Conservation (phyloP, 108 stramenopile species). For the Nitzschia putrida region DNA sequence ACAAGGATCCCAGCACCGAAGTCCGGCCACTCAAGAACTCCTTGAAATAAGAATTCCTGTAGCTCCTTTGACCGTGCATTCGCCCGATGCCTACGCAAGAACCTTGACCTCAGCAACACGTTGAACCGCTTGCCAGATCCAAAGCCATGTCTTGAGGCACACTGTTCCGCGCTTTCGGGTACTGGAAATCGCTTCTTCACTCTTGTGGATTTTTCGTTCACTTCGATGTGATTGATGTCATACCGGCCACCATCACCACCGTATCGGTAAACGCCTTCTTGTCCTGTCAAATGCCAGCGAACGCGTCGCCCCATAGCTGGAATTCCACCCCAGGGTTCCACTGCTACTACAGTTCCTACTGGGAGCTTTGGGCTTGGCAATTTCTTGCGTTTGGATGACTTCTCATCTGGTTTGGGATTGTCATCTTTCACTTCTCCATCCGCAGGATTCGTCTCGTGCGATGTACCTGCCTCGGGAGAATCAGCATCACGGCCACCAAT, state of each 20-base stretch:
- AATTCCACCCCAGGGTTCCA: conserved; percentile 78
- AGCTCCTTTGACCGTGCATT: conserved; percentile 6
- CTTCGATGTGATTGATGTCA: conserved; percentile 82
- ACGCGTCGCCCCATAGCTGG: conserved; percentile 73
- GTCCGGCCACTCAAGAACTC: conserved; percentile 85
- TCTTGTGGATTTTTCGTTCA: conserved; percentile 72
- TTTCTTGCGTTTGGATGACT: conserved; percentile 63
- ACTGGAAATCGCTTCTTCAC: conserved; percentile 68
- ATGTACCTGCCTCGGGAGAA: neutral
- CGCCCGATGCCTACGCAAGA: conserved; percentile 14
- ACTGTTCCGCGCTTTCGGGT: conserved; percentile 80
- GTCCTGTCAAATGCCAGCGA: conserved; percentile 78
- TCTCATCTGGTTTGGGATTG: conserved; percentile 14
- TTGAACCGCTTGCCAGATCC: conserved; percentile 54
- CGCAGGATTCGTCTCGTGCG: neutral
- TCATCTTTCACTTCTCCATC: neutral
- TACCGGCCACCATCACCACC: conserved; percentile 88
- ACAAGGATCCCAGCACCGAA: conserved; percentile 79
- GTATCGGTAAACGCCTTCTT: conserved; percentile 81
- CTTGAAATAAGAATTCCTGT: conserved; percentile 39
- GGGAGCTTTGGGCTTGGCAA: conserved; percentile 68
- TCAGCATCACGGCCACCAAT: neutral
- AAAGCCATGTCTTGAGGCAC: conserved; percentile 83
- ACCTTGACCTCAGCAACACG: conserved; percentile 53
- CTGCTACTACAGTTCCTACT: conserved; percentile 74